Evolutionary conservation across 1,284 basidiomycete genomes (phyloP), one percentile per base, ranked within the genome.

Genomic region (Ceratobasidium sp.): DNA sequence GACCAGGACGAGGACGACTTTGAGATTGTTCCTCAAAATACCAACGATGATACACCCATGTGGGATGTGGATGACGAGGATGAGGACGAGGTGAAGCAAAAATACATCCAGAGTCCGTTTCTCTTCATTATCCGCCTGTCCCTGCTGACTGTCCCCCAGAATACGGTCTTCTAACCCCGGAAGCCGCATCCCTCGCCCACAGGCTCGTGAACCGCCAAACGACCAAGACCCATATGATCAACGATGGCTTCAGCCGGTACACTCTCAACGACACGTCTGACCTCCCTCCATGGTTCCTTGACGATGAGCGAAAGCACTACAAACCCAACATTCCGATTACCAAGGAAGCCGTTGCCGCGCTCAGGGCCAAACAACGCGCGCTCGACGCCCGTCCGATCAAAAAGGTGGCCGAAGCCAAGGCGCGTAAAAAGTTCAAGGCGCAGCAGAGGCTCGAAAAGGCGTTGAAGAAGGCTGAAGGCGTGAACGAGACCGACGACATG

Each of bases 361-460:
- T 99, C 40, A 88, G 93, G 38, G 94, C 92, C 17, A 93, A 91
- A 77, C 93, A 97, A 81, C 90, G 96, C 27, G 94, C 94, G 4
- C 83, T 99, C 53, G 95, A 99, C 77, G 96, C 96, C 1, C 87
- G 97, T 13, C 97, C 97, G 17, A 99, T 99, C 82, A 99, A 98
- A 83, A 99, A 99, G 84, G 85, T 99, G 12, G 97, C 96, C 20
- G 97, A 99, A 81, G 97, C 97, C 49, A 99, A 99, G 80, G 95
- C 94, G 40, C 86, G 97, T 72, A 99, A 99, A 82, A 99, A 99
- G 83, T 82, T 93, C 78, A 93, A 91, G 80, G 93, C 94, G 3
- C 85, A 87, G 22, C 90, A 93, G 75, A 83, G 89, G 56, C 81
- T 98, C 22, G 93, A 97, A 75, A 96, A 94, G 79, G 94, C 94